phyloP scores from a whole-genome alignment of 116 monocot genomes.

The Zostera marina region DNA sequence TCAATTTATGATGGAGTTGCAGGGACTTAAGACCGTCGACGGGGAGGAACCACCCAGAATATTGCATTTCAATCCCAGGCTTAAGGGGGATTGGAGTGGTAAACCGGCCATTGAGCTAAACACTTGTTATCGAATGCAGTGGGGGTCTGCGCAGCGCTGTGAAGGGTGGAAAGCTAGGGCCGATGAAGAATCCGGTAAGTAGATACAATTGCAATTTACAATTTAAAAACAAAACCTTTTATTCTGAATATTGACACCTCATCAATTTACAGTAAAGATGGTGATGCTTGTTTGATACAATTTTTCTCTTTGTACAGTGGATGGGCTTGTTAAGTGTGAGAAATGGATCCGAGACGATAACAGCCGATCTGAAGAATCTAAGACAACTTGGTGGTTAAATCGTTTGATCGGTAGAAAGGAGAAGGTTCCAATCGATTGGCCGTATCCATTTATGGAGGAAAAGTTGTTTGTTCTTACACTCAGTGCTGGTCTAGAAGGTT shows the following conservation, averaged over 20 bases:
- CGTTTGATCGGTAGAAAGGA: slow-evolving; percentile 54
- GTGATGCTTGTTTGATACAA: not conserved
- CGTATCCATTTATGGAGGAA: slow-evolving; percentile 51
- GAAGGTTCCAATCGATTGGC: slow-evolving; percentile 53
- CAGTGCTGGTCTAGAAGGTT: slow-evolving; percentile 65
- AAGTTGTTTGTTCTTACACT: slow-evolving; percentile 58
- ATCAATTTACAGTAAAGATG: too few relatives aligned
- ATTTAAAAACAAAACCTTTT: not conserved
- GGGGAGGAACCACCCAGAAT: slow-evolving; percentile 77
- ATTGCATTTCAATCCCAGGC: slow-evolving; percentile 61
- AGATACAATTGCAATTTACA: not conserved
- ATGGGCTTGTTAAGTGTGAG: slow-evolving; percentile 69
- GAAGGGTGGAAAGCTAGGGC: slow-evolving; percentile 39
- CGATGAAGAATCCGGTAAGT: slow-evolving; percentile 52
- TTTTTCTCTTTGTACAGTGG: slow-evolving; percentile 30
- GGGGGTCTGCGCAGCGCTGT: slow-evolving; percentile 51
- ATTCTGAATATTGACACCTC: not conserved
- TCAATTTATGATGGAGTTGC: slow-evolving; percentile 74
- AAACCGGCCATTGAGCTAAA: slow-evolving; percentile 62
- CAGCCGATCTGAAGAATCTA: slow-evolving; percentile 29
- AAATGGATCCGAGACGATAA: slow-evolving; percentile 60
- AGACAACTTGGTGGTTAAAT: slow-evolving; percentile 49
- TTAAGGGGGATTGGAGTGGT: slow-evolving; percentile 68
- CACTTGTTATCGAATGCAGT: slow-evolving; percentile 76
- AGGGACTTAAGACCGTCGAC: slow-evolving; percentile 51